phyloP scores from a whole-genome alignment of 345 rosid species.

The Streptanthus diversifolius region DNA sequence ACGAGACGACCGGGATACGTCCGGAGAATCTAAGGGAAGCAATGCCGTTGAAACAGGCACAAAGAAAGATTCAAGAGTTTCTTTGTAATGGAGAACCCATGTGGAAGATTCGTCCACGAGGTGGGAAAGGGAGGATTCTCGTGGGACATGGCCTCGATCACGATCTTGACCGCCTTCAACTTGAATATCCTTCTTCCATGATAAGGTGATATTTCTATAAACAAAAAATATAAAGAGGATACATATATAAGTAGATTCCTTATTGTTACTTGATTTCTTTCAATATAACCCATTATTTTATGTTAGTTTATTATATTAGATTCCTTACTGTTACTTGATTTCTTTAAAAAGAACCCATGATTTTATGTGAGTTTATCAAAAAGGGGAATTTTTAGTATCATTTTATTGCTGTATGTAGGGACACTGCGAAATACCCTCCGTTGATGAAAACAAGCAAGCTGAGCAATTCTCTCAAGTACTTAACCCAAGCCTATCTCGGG shows the following conservation, averaged over 20 bases:
- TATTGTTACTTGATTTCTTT: not conserved
- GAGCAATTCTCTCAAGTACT: conserved; percentile 81
- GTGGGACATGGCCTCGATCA: conserved; percentile 89
- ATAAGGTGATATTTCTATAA: conserved; percentile 47
- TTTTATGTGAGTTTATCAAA: not conserved
- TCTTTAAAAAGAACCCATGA: not conserved
- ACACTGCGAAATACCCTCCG: conserved; percentile 81
- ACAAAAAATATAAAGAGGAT: not conserved
- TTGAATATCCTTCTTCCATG: conserved; percentile 79
- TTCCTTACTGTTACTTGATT: conserved; percentile 3
- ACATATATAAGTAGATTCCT: conserved; percentile 2
- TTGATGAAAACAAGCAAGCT: conserved; percentile 96
- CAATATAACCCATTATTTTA: not conserved
- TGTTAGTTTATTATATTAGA: not conserved
- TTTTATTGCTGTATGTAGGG: conserved; percentile 40
- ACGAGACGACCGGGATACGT: conserved; percentile 78
- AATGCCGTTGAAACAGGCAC: conserved; percentile 63
- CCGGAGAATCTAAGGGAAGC: conserved; percentile 72
- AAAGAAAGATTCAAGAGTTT: conserved; percentile 77
- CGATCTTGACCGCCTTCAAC: conserved; percentile 66
- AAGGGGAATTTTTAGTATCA: not conserved
- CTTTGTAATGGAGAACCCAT: conserved; percentile 83
- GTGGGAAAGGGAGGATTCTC: conserved; percentile 80
- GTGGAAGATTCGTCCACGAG: conserved; percentile 83
- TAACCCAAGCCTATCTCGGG: conserved; percentile 92